Base-by-base conservation (phyloP, 2,329 filamentous ascomycete genomes). In the Microsporum canis region DNA sequence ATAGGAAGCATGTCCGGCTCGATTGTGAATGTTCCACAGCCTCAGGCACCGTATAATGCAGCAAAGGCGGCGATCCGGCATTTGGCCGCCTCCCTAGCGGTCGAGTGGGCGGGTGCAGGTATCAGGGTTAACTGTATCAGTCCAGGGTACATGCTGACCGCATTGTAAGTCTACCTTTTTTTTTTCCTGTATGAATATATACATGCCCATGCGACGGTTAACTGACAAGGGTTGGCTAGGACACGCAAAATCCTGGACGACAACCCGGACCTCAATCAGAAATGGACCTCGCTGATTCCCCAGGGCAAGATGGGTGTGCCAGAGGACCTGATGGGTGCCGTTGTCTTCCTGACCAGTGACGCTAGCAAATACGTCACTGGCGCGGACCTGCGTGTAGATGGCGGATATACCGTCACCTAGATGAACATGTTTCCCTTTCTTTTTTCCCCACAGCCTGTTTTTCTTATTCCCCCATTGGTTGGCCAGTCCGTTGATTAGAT, bases 71-170 rank as follows among this genome's bases (percentile, higher is more conserved):
- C 89, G 8, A 88, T 97, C 53, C 82, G 91, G 64, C 92, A 97
- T 75, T 77, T 97, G 63, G 91, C 90, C 10, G 83, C 88, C 41
- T 94, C 88, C 65, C 80, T 96, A 68, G 91, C 91, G 39, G 91
- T 96, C 58, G 94, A 97, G 75, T 97, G 94, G 92, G 91, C 92
- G 0, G 81, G 86, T 67, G 84, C 87, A 41, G 87, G 87, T 66
- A 96, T 97, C 71, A 84, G 92, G 39, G 92, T 97, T 67, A 97
- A 97, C 78, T 94, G 89, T 75, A 94, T 97, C 72, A 91, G 87
- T 34, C 92, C 92, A 0, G 92, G 94, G 51, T 97, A 97, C 76
- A 97, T 97, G 92, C 79, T 96, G 66, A 96, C 92, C 14, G 88
- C 91, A 62, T 77, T 96, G 88, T 92, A 80, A 83, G 88, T 77